These are phyloP conservation scores for Incumbomyces lentus DNA, from an alignment of 2,329 filamentous ascomycete genomes.

Conservation along the genomic window DNA sequence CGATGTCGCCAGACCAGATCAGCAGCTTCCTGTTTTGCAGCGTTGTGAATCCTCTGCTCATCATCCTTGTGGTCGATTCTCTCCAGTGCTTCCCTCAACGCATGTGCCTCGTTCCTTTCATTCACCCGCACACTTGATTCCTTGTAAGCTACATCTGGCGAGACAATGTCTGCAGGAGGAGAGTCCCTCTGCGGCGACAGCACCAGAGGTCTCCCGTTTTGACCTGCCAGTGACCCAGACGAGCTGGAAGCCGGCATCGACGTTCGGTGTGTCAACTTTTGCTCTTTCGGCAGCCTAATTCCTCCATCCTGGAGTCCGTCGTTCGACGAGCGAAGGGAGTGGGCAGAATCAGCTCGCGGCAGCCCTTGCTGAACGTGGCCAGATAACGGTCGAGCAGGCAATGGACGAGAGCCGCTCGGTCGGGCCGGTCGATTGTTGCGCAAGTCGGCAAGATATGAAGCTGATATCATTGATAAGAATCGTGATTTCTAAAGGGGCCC, in stretches of 20 bases:
- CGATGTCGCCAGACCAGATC: slow-evolving; percentile 56
- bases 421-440: slow-evolving; percentile 47
- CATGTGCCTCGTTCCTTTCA: slow-evolving; percentile 49
- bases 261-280: slow-evolving; percentile 5
- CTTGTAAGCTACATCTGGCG: slow-evolving; percentile 34
- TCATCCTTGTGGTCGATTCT: slow-evolving; percentile 50
- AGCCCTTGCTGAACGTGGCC: slow-evolving; percentile 25
- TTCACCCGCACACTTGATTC: slow-evolving; percentile 46
- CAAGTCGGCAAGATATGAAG: slow-evolving; percentile 50
- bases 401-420: slow-evolving; percentile 51
- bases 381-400: slow-evolving; percentile 39
- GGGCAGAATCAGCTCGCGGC: slow-evolving; percentile 33
- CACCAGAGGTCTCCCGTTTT: slow-evolving; percentile 28
- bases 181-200: slow-evolving; percentile 30
- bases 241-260: slow-evolving; percentile 10
- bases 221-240: slow-evolving; percentile 7
- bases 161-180: slow-evolving; percentile 26
- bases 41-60: slow-evolving; percentile 39
- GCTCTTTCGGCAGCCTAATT: background rate
- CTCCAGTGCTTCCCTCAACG: slow-evolving; percentile 46
- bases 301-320: background rate
- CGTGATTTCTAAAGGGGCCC: slow-evolving; percentile 15
- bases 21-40: slow-evolving; percentile 53
- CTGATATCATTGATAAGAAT: slow-evolving; percentile 29
- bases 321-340: slow-evolving; percentile 21